Percentiles rank a stretch among this genome's conserved stretches.
Conservation (phyloP, 306 rosid genomes). For the Quercus engelmannii region DNA sequence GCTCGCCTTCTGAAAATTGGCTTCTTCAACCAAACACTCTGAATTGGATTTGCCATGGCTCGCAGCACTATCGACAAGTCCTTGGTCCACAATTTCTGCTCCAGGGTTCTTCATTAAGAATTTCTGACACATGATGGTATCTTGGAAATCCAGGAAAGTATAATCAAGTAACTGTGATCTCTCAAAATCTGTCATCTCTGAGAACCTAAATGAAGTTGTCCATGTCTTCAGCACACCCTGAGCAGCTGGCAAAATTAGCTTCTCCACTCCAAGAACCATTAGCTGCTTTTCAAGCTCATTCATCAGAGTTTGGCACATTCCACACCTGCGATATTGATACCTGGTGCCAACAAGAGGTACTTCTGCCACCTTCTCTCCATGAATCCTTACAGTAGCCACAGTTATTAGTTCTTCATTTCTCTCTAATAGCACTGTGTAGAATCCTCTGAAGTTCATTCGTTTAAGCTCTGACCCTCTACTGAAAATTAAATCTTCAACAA, state of each 20-base stretch:
- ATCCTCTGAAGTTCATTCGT: slow-evolving; percentile 49
- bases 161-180: slow-evolving; percentile 12
- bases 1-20: not conserved
- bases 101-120: slow-evolving; percentile 6
- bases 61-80: not conserved
- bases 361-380: slow-evolving; percentile 48
- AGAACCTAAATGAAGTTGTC: slow-evolving; percentile 53
- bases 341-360: slow-evolving; percentile 66
- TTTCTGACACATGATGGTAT: slow-evolving; percentile 54
- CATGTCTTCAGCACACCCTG: slow-evolving; percentile 36
- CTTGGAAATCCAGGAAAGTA: slow-evolving; percentile 41
- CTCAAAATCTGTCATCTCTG: slow-evolving; percentile 28
- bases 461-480: slow-evolving; percentile 32
- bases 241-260: slow-evolving; percentile 51
- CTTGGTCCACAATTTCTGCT: not conserved
- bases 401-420: slow-evolving; percentile 27
- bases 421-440: slow-evolving; percentile 55
- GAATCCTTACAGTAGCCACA: slow-evolving; percentile 49
- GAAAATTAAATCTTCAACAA: slow-evolving; percentile 41
- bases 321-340: slow-evolving; percentile 30
- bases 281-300: slow-evolving; percentile 50
- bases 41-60: not conserved
- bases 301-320: slow-evolving; percentile 65
- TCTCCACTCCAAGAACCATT: slow-evolving; percentile 44
- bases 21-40: not conserved